These are phyloP conservation scores for Alternaria atra DNA, from an alignment of 2,329 filamentous ascomycete genomes.

Conservation along the genomic window DNA sequence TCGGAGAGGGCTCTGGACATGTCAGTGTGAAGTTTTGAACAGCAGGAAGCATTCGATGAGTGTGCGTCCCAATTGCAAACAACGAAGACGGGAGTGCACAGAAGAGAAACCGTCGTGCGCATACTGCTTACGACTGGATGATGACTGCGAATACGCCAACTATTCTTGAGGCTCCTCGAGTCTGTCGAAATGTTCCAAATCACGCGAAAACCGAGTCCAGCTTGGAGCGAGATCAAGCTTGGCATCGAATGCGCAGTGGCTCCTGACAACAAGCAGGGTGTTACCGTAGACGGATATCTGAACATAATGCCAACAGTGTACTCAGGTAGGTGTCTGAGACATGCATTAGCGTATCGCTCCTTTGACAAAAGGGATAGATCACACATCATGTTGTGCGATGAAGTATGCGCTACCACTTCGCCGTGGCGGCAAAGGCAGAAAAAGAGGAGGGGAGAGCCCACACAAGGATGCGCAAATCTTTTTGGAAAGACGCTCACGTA, in stretches of 20 bases:
- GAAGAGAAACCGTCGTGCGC: conserved; percentile 44
- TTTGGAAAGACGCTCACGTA: not conserved
- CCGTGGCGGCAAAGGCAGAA: not conserved
- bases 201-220: not conserved
- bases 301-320: not conserved
- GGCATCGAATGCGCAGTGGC: not conserved
- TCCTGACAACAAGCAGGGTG: not conserved
- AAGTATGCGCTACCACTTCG: not conserved
- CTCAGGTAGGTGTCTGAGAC: not conserved
- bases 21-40: conserved; percentile 33
- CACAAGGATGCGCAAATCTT: conserved; percentile 2
- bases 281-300: not conserved
- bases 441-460: not conserved
- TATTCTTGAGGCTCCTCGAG: conserved; percentile 20
- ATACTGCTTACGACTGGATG: conserved; percentile 39
- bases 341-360: not conserved
- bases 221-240: not conserved
- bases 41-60: conserved; percentile 40
- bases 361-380: not conserved
- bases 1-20: conserved; percentile 38
- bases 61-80: conserved; percentile 42
- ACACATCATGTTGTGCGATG: conserved; percentile 4
- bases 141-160: conserved; percentile 40
- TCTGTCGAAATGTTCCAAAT: not conserved
- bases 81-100: conserved; percentile 42